Base-by-base conservation (phyloP, 2,329 filamentous ascomycete genomes). In the Exophiala calicioides region DNA sequence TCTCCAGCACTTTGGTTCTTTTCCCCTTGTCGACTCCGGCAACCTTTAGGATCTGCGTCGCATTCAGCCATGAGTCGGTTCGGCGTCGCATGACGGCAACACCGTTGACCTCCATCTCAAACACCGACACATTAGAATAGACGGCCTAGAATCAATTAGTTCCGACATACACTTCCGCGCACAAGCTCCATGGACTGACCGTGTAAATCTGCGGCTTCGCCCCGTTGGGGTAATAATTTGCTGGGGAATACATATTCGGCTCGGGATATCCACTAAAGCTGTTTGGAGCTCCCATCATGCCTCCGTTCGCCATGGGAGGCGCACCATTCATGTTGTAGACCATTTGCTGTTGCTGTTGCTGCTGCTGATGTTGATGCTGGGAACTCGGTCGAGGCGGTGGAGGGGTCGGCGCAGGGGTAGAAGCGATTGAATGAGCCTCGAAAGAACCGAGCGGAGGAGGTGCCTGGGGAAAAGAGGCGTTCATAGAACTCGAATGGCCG, bases 1-100 rank as follows among this genome's bases (percentile, higher is more conserved):
- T 97, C 67, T 98, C 93, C 40, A 98, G 77, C 5, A 97, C 94
- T 69, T 97, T 97, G 48, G 93, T 97, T 59, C 93, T 86, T 71
- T 95, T 94, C 50, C 91, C 93, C 72, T 98, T 98, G 65, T 96
- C 91, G 51, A 98, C 90, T 39, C 90, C 90, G 26, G 93, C 93
- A 26, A 97, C 90, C 65, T 98, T 98, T 56, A 98, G 80, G 57
- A 98, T 97, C 68, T 98, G 93, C 0, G 93, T 98, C 41, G 93
- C 93, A 71, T 98, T 98, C 57, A 98, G 78, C 88, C 91, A 97
- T 57, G 89, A 91, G 68, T 98, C 93, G 58, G 87, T 86, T 56
- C 93, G 85, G 48, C 93, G 85, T 66, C 93, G 88, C 93, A 98
- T 98, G 39, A 97, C 90, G 18, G 90, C 89, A 56, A 98, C 77